A percentile compares a stretch with the other conserved stretches of the same genome.
These are phyloP conservation scores for Stygiomarasmius scandens DNA, from an alignment of 1,284 basidiomycete species.

Conservation along the genomic window DNA sequence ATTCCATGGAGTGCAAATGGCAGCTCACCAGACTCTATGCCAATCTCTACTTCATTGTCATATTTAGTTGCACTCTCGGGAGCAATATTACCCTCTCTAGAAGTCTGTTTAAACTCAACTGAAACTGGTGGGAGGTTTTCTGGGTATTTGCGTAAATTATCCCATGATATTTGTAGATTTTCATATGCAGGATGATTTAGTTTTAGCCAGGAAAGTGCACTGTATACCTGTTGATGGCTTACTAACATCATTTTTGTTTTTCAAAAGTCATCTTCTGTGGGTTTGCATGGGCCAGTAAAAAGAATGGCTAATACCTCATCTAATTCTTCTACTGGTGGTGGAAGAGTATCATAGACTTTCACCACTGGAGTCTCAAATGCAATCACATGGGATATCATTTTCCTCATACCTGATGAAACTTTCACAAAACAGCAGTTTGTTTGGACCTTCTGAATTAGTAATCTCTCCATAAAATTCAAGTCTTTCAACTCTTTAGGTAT, in stretches of 20 bases:
- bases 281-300: constrained; percentile 32
- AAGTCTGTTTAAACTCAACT: constrained; percentile 26
- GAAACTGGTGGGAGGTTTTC: constrained; percentile 31
- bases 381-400: constrained; percentile 38
- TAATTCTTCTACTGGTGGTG: constrained; percentile 34
- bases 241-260: constrained; percentile 38
- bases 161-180: constrained; percentile 35
- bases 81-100: constrained; percentile 14
- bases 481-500: constrained; percentile 30
- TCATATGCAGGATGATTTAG: constrained; percentile 39
- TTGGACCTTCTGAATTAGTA: constrained; percentile 32
- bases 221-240: constrained; percentile 25
- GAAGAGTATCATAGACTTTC: constrained; percentile 34
- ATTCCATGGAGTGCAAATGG: constrained; percentile 21
- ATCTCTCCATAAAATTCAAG: constrained; percentile 33
- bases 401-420: constrained; percentile 27
- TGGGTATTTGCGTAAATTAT: constrained; percentile 34
- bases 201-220: constrained; percentile 39
- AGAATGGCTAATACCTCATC: constrained; percentile 38
- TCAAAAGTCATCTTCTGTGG: no score
- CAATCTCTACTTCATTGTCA: constrained; percentile 16
- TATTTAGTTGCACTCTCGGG: constrained; percentile 15
- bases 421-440: constrained; percentile 32
- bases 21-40: no score
- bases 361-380: constrained; percentile 33